Base-by-base conservation (phyloP, 345 rosid species). In the Gynandropsis gynandra region DNA sequence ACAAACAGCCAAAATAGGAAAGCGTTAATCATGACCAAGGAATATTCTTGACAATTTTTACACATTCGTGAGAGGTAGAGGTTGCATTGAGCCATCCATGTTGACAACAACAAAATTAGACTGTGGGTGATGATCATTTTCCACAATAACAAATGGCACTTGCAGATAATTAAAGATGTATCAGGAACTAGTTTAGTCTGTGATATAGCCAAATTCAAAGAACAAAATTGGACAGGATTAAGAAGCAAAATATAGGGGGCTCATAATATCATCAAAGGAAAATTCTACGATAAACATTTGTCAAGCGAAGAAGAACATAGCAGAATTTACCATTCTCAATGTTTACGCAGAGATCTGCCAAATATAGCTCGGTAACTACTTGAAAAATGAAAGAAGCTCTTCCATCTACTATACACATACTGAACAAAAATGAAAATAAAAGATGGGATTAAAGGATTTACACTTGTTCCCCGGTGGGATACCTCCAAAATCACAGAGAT, bases 321-420 rank as follows among this genome's bases (percentile, higher is more conserved):
- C 36, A 44, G 44, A 21, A 5, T 5, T 73, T 64, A 92, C 98
- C 74, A 48, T 76, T 73, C 83, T 72, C 47, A 77, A 21, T 4
- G 75, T 67, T 80, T 77, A 21, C 76, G 78, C 81, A 76, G 63
- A 47, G 95, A 74, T 73, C 80, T 80, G 16, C 82, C 78, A 66
- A 92, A 63, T 51, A 92, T 66, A 42, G 82, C 61, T 11, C 81
- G 76, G 46, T 78, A 34, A 65, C 80, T 86, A 59, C 77, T 75
- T 42, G 83, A 59, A 76, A 87, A 77, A 52, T 80, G 85, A 49
- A 82, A 73, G 45, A 92, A 58, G 19, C 89, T 89, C 65, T 80
- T 87, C 98, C 88, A 85, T 65, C 82, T 93, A 57, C 81, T 78
- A 71, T 87, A 87, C 69, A 87, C 59, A 61, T 80, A 85, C 98